phyloP scores from a whole-genome alignment of 2,329 filamentous ascomycete species.

The Cryphonectria carpinicola region DNA sequence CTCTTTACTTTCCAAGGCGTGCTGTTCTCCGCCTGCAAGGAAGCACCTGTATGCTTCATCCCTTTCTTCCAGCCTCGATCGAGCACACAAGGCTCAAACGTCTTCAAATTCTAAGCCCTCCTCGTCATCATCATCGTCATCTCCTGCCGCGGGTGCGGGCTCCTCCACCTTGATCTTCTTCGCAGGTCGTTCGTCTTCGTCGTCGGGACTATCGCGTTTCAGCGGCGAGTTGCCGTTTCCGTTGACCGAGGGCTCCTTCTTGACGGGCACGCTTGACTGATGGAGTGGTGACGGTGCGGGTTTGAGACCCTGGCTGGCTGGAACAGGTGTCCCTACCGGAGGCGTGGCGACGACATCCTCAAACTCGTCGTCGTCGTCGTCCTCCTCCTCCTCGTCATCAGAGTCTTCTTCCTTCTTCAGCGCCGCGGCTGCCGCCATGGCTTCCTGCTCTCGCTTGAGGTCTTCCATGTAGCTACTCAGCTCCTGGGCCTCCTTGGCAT shows the following conservation, averaged over 20 bases:
- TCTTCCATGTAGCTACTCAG: conserved; percentile 71
- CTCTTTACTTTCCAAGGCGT: neutral
- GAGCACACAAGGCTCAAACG: conserved; percentile 41
- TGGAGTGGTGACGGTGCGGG: conserved; percentile 35
- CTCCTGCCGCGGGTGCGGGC: conserved; percentile 29
- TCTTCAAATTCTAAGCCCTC: conserved; percentile 64
- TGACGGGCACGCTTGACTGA: conserved; percentile 37
- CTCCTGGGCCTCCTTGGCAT: conserved; percentile 58
- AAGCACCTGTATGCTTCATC: conserved; percentile 1
- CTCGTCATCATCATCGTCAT: conserved; percentile 48
- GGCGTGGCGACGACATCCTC: conserved; percentile 52
- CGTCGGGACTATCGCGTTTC: conserved; percentile 30
- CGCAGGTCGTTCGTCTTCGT: conserved; percentile 49
- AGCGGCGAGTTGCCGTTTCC: conserved; percentile 31
- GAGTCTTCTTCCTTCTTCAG: conserved; percentile 52
- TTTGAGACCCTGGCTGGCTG: conserved; percentile 13
- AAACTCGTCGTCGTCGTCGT: conserved; percentile 50
- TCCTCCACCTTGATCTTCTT: conserved; percentile 67
- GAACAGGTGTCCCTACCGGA: conserved; percentile 35
- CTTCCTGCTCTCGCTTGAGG: conserved; percentile 53
- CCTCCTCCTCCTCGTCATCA: conserved; percentile 40
- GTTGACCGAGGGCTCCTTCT: conserved; percentile 35
- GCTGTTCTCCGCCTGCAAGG: conserved; percentile 18
- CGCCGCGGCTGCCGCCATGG: conserved; percentile 47
- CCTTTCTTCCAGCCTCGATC: neutral